phyloP scores from a whole-genome alignment of 169 alveolate species.

The Theileria equi region DNA sequence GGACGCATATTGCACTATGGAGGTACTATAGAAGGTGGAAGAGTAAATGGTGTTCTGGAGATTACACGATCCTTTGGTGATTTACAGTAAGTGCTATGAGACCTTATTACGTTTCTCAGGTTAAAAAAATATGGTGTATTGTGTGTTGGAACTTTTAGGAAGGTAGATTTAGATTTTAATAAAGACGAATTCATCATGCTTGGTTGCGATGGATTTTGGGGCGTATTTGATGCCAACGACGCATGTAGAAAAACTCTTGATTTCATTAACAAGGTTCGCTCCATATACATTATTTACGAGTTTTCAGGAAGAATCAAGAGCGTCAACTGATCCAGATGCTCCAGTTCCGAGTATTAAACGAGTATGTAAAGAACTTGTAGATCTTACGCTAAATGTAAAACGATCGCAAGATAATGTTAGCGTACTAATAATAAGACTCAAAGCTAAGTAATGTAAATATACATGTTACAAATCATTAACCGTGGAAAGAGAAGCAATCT shows the following conservation, averaged over 20 bases:
- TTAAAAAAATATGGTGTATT: constrained; percentile 77
- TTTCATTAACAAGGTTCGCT: constrained; percentile 30
- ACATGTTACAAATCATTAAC: neutral
- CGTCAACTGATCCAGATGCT: constrained; percentile 51
- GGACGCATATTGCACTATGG: constrained; percentile 90
- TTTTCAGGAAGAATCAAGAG: constrained; percentile 66
- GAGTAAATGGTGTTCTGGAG: constrained; percentile 93
- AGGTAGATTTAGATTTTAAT: constrained; percentile 60
- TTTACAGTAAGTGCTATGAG: constrained; percentile 80
- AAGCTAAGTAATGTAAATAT: neutral
- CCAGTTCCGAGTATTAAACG: constrained; percentile 44
- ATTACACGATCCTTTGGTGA: constrained; percentile 96
- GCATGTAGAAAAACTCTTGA: constrained; percentile 53
- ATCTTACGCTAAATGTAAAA: constrained; percentile 66
- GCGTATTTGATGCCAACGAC: constrained; percentile 48
- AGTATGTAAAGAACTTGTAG: constrained; percentile 75
- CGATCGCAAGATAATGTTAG: constrained; percentile 71
- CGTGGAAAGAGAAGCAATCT: constrained; percentile 35
- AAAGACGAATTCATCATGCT: constrained; percentile 89
- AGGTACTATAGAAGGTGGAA: constrained; percentile 93
- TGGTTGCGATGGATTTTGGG: constrained; percentile 97
- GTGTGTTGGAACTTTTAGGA: constrained; percentile 74
- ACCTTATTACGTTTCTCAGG: constrained; percentile 24
- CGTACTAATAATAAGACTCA: constrained; percentile 39
- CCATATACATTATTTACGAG: neutral